phyloP scores from a whole-genome alignment of 2,329 filamentous ascomycete genomes.

The Teratosphaeria pseudoeucalypti region DNA sequence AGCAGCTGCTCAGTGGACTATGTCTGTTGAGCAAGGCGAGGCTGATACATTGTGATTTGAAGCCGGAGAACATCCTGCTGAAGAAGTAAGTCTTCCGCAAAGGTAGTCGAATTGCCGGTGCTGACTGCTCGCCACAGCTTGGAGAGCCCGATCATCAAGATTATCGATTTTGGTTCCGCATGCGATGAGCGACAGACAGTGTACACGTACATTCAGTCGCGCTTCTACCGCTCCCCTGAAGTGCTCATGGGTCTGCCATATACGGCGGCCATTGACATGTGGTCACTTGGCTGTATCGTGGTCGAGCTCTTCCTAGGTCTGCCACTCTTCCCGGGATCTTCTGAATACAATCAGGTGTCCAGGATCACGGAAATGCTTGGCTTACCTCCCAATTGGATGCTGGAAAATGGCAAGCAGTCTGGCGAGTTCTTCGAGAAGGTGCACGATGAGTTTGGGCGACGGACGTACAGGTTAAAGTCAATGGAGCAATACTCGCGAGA shows the following conservation, averaged over 20 bases:
- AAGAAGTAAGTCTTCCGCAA: slow-evolving; percentile 57
- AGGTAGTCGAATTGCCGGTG: slow-evolving; percentile 4
- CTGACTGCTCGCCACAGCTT: slow-evolving; percentile 40
- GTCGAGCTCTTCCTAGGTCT: slow-evolving; percentile 93
- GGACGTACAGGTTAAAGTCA: slow-evolving; percentile 83
- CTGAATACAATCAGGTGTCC: slow-evolving; percentile 96
- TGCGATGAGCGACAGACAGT: slow-evolving; percentile 98
- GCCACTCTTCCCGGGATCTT: slow-evolving; percentile 90
- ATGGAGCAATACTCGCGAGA: slow-evolving; percentile 98
- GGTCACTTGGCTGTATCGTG: slow-evolving; percentile 96
- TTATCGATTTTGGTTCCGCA: slow-evolving; percentile 97
- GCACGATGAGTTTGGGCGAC: slow-evolving; percentile 82
- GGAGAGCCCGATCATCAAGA: slow-evolving; percentile 98
- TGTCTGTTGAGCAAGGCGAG: slow-evolving; percentile 91
- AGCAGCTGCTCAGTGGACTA: slow-evolving; percentile 87
- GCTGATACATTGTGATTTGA: slow-evolving; percentile 94
- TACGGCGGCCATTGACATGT: slow-evolving; percentile 98
- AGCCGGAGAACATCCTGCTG: slow-evolving; percentile 92
- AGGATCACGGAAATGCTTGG: slow-evolving; percentile 97
- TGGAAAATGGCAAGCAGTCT: slow-evolving; percentile 96
- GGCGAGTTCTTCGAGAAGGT: slow-evolving; percentile 94
- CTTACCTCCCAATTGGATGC: slow-evolving; percentile 95
- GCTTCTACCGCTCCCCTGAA: slow-evolving; percentile 95
- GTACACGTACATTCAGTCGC: slow-evolving; percentile 97
- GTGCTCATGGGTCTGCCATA: slow-evolving; percentile 92